Evolutionary conservation across 1,284 basidiomycete species (phyloP), one percentile per base, ranked within the genome.

Genomic region (Stygiomarasmius scandens): DNA sequence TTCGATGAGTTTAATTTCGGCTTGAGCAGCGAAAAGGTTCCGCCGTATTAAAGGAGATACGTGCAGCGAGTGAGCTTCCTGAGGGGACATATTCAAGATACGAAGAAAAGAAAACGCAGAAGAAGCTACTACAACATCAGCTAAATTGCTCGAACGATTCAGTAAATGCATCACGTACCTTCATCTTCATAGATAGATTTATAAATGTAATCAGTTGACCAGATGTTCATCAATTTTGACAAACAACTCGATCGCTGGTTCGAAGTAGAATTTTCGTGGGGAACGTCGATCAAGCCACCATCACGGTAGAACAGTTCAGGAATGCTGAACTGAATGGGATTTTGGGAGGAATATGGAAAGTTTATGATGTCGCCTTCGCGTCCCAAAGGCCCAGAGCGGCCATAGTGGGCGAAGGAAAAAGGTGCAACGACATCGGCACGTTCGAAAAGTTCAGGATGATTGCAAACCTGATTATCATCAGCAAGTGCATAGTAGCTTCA

Each of bases 391-490:
- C 90, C 92, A 11, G 95, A 90, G 53, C 85, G 85, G 47, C 92
- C 92, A 70, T 93, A 98, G 11, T 81, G 77, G 52, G 89, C 86
- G 68, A 99, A 96, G 1, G 95, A 90, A 69, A 94, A 92, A 0
- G 97, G 96, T 1, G 96, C 92, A 11, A 90, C 83, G 32, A 99
- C 96, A 69, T 99, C 97, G 32, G 96, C 96, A 22, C 97, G 89
- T 72, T 99, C 96, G 69, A 99, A 99, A 45, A 99, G 83, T 71
- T 99, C 97, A 0, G 97, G 97, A 67, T 99, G 97, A 68, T 98
- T 99, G 82, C 96, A 99, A 62, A 98, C 95, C 89, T 91, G 44
- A n/a, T 47, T 22, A 41, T 29, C 25, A 22, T 52, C 19, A 20
- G 44, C 20, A 50, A 44, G 38, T 46, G 23, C 6, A 38, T 50